Evolutionary conservation across 2,329 filamentous ascomycete species (phyloP).

Genomic region (Exophiala mesophila): DNA sequence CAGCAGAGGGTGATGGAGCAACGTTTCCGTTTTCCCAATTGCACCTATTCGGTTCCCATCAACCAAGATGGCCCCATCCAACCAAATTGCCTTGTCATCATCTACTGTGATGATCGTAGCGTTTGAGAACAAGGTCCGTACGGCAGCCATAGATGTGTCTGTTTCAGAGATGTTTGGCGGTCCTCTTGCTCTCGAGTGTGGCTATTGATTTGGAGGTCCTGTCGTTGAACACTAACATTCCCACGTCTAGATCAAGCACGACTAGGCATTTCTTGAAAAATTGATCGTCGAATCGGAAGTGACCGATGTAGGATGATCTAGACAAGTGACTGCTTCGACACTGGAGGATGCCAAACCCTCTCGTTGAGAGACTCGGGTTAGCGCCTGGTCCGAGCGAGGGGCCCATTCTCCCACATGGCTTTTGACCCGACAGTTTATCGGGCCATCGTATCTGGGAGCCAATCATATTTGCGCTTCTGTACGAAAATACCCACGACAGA

Average conservation of each 20-base stretch:
- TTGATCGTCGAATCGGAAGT: neutral
- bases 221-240: neutral
- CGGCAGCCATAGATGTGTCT: slow-evolving; percentile 23
- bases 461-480: slow-evolving; percentile 1
- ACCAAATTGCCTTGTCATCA: slow-evolving; percentile 12
- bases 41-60: slow-evolving; percentile 11
- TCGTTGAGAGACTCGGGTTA: no score
- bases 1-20: slow-evolving; percentile 7
- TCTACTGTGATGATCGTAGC: slow-evolving; percentile 20
- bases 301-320: no score
- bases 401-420: no score
- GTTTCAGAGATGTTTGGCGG: neutral
- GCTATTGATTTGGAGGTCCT: neutral
- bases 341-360: no score
- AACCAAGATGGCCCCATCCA: slow-evolving; percentile 16
- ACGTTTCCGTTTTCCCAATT: slow-evolving; percentile 12
- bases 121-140: slow-evolving; percentile 22
- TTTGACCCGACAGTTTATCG: no score
- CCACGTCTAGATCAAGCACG: no score
- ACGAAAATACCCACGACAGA: slow-evolving; percentile 5
- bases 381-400: no score
- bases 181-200: neutral
- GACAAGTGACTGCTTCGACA: no score
- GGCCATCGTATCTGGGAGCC: slow-evolving; percentile 1
- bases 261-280: no score